These are phyloP conservation scores for Cochliopodium minus DNA, from an alignment of 208 protist genomes.

Conservation along the genomic window DNA sequence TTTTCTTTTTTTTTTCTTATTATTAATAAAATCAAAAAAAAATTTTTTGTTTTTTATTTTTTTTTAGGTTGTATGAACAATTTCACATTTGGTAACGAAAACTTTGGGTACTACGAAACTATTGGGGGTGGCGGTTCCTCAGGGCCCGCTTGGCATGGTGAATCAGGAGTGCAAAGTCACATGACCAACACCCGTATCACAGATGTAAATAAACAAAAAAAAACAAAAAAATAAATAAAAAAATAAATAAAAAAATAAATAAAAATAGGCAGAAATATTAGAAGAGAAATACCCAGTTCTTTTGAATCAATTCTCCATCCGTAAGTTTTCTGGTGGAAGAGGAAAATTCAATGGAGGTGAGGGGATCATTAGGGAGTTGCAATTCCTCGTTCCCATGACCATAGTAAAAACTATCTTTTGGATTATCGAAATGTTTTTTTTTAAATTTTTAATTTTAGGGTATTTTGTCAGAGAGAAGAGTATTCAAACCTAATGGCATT, in stretches of 20 bases:
- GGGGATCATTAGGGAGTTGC: constrained; percentile 64
- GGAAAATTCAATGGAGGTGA: constrained; percentile 60
- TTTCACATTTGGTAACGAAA: constrained; percentile 72
- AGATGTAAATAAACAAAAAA: too few species aligned
- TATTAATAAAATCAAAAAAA: background rate
- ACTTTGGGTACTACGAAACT: constrained; percentile 81
- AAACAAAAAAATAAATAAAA: too few species aligned
- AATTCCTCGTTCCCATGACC: constrained; percentile 47
- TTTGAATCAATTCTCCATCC: constrained; percentile 52
- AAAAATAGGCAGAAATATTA: constrained; percentile 59
- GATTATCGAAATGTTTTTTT: constrained; percentile 9
- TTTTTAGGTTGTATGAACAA: constrained; percentile 76
- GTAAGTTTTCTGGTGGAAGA: constrained; percentile 50
- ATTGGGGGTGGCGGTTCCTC: constrained; percentile 77
- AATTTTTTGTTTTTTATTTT: too few species aligned
- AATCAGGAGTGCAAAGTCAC: constrained; percentile 70
- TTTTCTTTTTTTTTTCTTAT: background rate
- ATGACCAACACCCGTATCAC: constrained; percentile 91
- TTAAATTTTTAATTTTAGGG: constrained; percentile 34
- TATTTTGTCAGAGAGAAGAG: constrained; percentile 69
- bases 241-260: background rate
- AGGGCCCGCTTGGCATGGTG: constrained; percentile 53
- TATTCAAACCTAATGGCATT: constrained; percentile 53
- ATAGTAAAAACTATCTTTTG: background rate
- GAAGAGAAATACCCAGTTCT: constrained; percentile 74